Percentiles rank a stretch among this genome's conserved stretches.
Conservation (phyloP, 2,329 filamentous ascomycete species). For the Emericellopsis cladophorae region DNA sequence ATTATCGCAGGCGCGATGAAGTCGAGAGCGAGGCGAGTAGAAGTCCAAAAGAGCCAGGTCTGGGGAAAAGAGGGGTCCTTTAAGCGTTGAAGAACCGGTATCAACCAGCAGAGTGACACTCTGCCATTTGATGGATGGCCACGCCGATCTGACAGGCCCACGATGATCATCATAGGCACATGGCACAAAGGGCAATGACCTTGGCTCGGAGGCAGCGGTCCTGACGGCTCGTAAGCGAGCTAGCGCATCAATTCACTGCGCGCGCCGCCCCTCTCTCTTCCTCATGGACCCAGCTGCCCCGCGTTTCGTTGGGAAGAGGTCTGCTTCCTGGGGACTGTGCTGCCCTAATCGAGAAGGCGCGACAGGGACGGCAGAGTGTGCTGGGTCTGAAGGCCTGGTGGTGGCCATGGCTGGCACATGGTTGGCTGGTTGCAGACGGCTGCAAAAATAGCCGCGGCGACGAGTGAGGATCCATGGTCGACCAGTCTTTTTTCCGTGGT, state of each 20-base stretch:
- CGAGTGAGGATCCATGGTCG: background rate
- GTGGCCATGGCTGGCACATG: background rate
- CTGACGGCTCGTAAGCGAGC: background rate
- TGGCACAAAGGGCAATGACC: background rate
- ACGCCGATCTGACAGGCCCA: too few species aligned
- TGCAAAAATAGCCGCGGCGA: background rate
- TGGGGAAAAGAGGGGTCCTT: background rate
- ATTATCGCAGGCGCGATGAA: background rate
- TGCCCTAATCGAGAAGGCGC: background rate
- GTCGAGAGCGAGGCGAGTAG: background rate
- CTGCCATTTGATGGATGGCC: too few species aligned
- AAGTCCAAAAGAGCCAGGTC: background rate
- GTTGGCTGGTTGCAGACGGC: background rate
- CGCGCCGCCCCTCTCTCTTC: background rate
- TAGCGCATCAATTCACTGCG: background rate
- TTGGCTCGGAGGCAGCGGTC: background rate
- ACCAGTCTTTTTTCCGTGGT: too few species aligned
- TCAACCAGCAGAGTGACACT: background rate
- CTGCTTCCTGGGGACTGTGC: background rate
- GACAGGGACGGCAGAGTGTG: background rate
- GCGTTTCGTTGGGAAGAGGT: background rate
- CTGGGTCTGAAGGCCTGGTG: background rate
- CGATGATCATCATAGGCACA: background rate
- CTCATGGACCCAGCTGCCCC: constrained; percentile 1
- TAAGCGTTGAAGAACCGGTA: background rate